These are phyloP conservation scores for Schizochytrium sp. DNA, from an alignment of 108 stramenopile species.

Conservation along the genomic window DNA sequence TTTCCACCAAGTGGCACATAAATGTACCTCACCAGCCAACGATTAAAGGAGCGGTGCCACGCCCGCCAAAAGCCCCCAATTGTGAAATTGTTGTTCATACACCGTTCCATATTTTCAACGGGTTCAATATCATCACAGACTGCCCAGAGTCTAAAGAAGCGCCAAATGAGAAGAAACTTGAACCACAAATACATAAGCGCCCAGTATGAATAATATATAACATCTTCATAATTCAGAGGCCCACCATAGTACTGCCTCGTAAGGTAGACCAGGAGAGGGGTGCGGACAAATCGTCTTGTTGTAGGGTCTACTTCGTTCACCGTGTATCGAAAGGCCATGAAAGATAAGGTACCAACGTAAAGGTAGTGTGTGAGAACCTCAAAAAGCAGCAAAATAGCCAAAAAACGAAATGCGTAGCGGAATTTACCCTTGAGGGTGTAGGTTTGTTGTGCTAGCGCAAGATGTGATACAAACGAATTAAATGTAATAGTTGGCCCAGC, in stretches of 20 bases:
- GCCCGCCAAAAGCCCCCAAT: slow-evolving; percentile 75
- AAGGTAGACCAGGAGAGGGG: slow-evolving; percentile 65
- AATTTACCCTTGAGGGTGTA: not conserved
- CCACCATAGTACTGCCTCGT: slow-evolving; percentile 60
- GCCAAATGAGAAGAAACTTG: slow-evolving; percentile 78
- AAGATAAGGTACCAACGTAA: slow-evolving; percentile 56
- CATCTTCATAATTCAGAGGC: slow-evolving; percentile 23
- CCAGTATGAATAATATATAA: slow-evolving; percentile 66
- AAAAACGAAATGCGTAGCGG: slow-evolving; percentile 58
- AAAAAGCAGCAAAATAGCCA: not conserved
- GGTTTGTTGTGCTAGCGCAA: slow-evolving; percentile 20
- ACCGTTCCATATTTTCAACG: slow-evolving; percentile 76
- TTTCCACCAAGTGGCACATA: slow-evolving; percentile 77
- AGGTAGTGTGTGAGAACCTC: slow-evolving; percentile 8
- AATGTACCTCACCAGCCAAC: slow-evolving; percentile 78
- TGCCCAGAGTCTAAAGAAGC: slow-evolving; percentile 74
- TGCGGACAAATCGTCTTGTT: slow-evolving; percentile 51
- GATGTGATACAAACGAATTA: slow-evolving; percentile 69
- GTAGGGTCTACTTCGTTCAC: slow-evolving; percentile 61
- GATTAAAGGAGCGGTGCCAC: slow-evolving; percentile 78
- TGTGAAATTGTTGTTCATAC: slow-evolving; percentile 73
- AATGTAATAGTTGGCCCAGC: slow-evolving; percentile 77
- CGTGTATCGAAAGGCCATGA: slow-evolving; percentile 32
- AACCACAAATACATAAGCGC: slow-evolving; percentile 76
- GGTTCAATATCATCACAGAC: slow-evolving; percentile 73